phyloP scores from a whole-genome alignment of 495 filamentous ascomycete genomes.

The Penicillium subrubescens region DNA sequence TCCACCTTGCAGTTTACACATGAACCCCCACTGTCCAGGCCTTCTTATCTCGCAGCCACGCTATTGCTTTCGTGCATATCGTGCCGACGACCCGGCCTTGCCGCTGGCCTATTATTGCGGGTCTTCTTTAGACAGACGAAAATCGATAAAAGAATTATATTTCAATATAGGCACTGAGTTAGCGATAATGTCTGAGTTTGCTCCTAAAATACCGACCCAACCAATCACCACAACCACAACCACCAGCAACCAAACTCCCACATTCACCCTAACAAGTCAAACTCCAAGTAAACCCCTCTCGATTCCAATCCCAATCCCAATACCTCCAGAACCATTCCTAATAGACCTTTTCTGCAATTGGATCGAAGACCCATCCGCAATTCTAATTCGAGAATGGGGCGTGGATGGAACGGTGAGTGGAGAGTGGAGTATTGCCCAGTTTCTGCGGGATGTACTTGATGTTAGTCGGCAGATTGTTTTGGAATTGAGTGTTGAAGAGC shows the following conservation, averaged over 20 bases:
- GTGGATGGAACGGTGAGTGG: background rate
- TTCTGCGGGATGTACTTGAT: background rate
- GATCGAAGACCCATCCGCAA: background rate
- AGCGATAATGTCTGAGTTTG: too few species aligned
- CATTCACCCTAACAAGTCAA: background rate
- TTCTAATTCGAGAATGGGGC: background rate
- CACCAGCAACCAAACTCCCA: background rate
- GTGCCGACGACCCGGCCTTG: background rate
- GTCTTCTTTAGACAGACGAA: background rate
- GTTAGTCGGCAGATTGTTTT: background rate
- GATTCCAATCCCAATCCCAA: background rate
- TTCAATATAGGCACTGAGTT: too few species aligned
- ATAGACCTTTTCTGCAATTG: background rate
- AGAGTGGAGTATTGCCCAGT: background rate
- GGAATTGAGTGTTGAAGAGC: background rate
- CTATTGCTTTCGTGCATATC: conserved; percentile 5
- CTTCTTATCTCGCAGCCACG: background rate
- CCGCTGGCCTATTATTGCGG: background rate
- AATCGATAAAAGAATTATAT: too few species aligned
- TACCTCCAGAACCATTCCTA: background rate
- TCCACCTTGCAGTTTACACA: background rate
- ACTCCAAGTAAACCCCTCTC: background rate
- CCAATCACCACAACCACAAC: background rate
- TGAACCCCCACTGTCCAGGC: background rate
- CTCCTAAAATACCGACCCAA: background rate